Conservation (phyloP, 2,329 filamentous ascomycete genomes). For the Colletotrichum acutatum region DNA sequence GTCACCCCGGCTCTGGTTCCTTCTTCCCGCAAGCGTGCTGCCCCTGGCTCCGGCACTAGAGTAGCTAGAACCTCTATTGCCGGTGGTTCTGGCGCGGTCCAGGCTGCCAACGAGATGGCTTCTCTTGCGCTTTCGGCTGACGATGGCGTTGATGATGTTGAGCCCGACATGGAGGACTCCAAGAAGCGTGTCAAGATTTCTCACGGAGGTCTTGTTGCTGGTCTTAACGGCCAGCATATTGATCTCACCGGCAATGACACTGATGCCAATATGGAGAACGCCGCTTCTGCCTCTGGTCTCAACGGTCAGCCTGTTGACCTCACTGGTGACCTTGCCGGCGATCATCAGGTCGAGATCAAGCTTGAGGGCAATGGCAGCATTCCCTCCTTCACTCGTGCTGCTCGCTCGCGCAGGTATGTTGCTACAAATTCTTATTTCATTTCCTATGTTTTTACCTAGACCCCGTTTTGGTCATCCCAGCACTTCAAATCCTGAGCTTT, state of each 20-base stretch:
- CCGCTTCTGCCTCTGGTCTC: neutral
- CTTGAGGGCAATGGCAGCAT: neutral
- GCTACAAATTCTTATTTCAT: neutral
- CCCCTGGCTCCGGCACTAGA: neutral
- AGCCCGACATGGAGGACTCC: neutral
- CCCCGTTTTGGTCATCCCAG: neutral
- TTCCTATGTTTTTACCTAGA: neutral
- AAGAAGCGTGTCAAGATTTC: constrained; percentile 23
- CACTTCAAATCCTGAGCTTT: neutral
- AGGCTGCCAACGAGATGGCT: constrained; percentile 22
- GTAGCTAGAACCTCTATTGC: neutral
- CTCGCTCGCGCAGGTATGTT: neutral
- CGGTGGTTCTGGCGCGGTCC: neutral
- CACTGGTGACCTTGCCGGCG: neutral
- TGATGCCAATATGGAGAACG: constrained; percentile 8
- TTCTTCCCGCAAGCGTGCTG: constrained; percentile 20
- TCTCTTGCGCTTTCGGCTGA: neutral
- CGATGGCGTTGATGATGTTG: constrained; percentile 13
- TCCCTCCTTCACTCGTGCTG: neutral
- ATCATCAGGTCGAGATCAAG: neutral
- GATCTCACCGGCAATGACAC: constrained; percentile 18
- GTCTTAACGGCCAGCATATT: constrained; percentile 10
- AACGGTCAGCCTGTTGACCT: neutral
- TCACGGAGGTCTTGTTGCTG: neutral
- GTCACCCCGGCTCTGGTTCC: neutral